A percentile compares a stretch with the other conserved stretches of the same genome.
Conservation (phyloP, 148 eudicot species). For the Fallopia convolvulus region DNA sequence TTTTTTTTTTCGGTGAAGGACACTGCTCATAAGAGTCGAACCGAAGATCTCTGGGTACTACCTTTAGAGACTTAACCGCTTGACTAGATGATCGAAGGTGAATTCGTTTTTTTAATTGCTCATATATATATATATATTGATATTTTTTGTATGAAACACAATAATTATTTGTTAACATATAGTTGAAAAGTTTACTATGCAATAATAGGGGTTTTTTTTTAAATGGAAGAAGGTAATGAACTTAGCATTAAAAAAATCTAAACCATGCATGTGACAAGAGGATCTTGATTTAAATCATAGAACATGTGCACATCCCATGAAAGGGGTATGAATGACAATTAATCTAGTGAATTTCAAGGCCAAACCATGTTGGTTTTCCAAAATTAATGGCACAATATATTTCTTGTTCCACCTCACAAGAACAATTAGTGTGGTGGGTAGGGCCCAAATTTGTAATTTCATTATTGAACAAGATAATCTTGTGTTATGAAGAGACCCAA, state of each 20-base stretch:
- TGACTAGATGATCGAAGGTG: too few relatives aligned
- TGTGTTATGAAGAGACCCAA: slow-evolving; percentile 4
- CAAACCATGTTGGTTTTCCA: background rate
- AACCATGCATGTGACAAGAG: slow-evolving; percentile 7
- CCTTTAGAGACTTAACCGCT: too few relatives aligned
- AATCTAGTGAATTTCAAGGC: background rate
- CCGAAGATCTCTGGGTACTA: too few relatives aligned
- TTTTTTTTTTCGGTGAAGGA: background rate
- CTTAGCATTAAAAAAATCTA: background rate
- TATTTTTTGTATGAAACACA: background rate
- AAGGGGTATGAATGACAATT: slow-evolving; percentile 3
- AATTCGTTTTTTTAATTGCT: too few relatives aligned
- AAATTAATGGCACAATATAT: background rate
- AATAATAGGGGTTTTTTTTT: background rate
- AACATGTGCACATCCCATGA: slow-evolving; percentile 3
- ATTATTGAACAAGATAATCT: slow-evolving; percentile 2
- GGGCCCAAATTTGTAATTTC: slow-evolving; percentile 9
- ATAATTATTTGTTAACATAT: background rate
- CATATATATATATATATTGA: too few relatives aligned
- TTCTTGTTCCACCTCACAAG: background rate
- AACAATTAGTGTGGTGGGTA: slow-evolving; percentile 9
- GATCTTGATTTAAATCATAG: slow-evolving; percentile 4
- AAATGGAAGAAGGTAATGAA: background rate
- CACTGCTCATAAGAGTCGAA: too few relatives aligned
- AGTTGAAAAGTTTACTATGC: background rate